Evolutionary conservation across 2,329 filamentous ascomycete genomes (phyloP), one percentile per base, ranked within the genome.

Genomic region (Ascochyta pisi): DNA sequence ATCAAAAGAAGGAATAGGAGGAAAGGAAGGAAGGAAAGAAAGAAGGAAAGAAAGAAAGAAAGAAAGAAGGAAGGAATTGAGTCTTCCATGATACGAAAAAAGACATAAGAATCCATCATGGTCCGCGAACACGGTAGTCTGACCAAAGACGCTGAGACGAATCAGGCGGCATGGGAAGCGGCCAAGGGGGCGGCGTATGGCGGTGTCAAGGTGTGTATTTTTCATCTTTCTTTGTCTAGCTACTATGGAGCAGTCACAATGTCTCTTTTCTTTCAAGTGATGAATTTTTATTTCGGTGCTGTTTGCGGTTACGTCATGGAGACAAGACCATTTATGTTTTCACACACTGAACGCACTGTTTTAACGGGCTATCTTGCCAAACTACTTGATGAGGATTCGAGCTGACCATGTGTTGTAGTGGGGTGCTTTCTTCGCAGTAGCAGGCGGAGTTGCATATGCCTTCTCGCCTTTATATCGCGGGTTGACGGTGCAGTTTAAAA

Each of bases 401-500:
- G 33, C n/a, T 35, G 33, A 35, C 33, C 5, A 16, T 16, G 15
- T 19, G 2, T 9, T 16, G 15, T 8, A 85, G 83, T 93, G 89
- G 88, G 90, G 89, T 51, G 77, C 83, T n/a, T 85, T 82, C 54
- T 83, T 85, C 15, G 87, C 83, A 0, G 71, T 88, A 23, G 78
- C 90, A 7, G 87, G 84, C 19, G 87, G 80, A 22, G 67, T 86
- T 6, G 90, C 86, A 16, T 88, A 86, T 61, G 77, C 80, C 22
- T 82, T 86, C 66, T 90, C 87, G 48, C 90, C 90, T 0, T 68
- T 93, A 19, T 94, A 93, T 71, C 83, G 89, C 22, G 84, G 87
- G 1, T 51, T 76, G 1, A 76, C 73, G 1, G 46, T 75, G 2
- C 73, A 74, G 31, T 76, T 74, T 61, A 73, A 70, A 66, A 66